phyloP scores from a whole-genome alignment of 805 yeast species.

The Metschnikowia sp. region DNA sequence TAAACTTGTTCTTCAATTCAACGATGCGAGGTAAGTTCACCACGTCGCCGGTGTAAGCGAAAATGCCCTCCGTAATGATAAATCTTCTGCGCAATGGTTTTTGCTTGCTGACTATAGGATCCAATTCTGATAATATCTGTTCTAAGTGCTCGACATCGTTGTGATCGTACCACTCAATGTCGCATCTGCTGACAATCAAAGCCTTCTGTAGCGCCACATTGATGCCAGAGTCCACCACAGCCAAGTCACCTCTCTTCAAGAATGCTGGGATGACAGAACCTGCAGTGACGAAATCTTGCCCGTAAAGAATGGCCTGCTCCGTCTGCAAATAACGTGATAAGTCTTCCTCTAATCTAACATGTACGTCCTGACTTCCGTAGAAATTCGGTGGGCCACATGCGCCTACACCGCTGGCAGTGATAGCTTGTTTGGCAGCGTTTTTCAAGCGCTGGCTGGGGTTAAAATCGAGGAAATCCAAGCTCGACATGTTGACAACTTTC shows the following conservation, averaged over 20 bases:
- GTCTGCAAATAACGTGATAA: constrained; percentile 73
- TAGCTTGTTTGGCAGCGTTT: constrained; percentile 52
- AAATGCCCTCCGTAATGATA: constrained; percentile 88
- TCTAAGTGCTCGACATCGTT: constrained; percentile 85
- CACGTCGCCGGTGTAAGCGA: constrained; percentile 76
- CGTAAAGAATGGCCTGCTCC: constrained; percentile 79
- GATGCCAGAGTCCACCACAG: constrained; percentile 80
- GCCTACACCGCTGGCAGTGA: constrained; percentile 84
- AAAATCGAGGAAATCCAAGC: constrained; percentile 69
- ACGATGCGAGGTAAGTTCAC: constrained; percentile 67
- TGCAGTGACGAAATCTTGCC: constrained; percentile 87
- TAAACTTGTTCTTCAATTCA: constrained; percentile 73
- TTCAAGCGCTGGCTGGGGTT: constrained; percentile 46
- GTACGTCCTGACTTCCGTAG: constrained; percentile 93
- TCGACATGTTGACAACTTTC: constrained; percentile 61
- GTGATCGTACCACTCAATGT: constrained; percentile 79
- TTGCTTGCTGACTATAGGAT: constrained; percentile 58
- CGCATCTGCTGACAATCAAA: constrained; percentile 78
- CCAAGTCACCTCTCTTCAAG: constrained; percentile 89
- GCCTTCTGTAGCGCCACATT: constrained; percentile 84
- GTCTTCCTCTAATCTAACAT: constrained; percentile 71
- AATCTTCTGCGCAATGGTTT: constrained; percentile 84
- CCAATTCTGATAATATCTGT: constrained; percentile 56
- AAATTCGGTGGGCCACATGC: constrained; percentile 99
- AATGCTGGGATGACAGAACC: constrained; percentile 90